Base-by-base conservation (phyloP, 257 asterid species). In the Solanum chiquidenum region DNA sequence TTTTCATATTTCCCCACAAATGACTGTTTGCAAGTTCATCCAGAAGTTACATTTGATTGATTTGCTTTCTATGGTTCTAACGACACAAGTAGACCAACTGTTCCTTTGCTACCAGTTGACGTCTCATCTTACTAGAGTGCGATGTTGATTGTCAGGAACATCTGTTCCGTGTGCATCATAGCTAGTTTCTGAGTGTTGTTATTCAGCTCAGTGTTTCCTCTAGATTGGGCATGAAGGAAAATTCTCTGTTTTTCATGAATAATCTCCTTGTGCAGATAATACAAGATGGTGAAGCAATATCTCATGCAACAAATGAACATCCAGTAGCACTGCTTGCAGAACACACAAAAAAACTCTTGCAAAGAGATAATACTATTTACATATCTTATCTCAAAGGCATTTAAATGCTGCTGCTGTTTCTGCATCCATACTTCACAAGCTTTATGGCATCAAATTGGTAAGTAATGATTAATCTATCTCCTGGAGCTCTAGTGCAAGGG, bases 351-450 rank as follows among this genome's bases (percentile, higher is more conserved):
- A 91, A 87, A 87, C 92, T 97, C 87, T 87, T 93, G 93, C 91
- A 88, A 86, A 95, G 90, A 82, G 96, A 93, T 68, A 90, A 91
- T 29, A 83, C 93, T 86, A 42, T 91, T 88, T 94, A 95, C 92
- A 91, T 92, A 94, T 94, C 88, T 89, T 97, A 85, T 86, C 94
- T 90, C 92, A 89, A 90, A 90, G 98, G 91, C 98, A 94, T 89
- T 94, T 88, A 80, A 92, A 91, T 90, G 98, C 95, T 74, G 88
- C 92, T 93, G 97, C 96, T 89, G 94, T 95, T 91, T 93, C 95
- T 58, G 97, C 98, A 75, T 95, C 98, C 89, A 96, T 95, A 64
- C 74, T 97, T 87, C 99, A 95, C 93, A 97, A 94, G 93, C 96
- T 97, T 83, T 95, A 93, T 86, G 98, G 98, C 52, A 88, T 91